Conservation (phyloP, 495 filamentous ascomycete genomes). For the Viridothelium virens region DNA sequence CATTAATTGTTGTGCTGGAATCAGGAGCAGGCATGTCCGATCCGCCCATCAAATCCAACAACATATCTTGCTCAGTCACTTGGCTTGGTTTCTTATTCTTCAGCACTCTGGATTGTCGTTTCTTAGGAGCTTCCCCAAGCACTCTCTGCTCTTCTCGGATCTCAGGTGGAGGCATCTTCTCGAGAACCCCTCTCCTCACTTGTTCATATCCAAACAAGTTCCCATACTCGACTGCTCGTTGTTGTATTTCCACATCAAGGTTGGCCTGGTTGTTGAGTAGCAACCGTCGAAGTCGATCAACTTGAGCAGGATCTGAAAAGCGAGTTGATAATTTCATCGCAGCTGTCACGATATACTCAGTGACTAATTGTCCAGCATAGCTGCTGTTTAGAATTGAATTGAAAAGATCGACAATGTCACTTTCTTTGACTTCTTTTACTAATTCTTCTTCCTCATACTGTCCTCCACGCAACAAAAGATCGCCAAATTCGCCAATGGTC, state of each 20-base stretch:
- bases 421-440: constrained; percentile 80
- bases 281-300: constrained; percentile 74
- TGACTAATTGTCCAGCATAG: constrained; percentile 79
- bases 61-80: constrained; percentile 78
- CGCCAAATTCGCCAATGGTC: constrained; percentile 97
- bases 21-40: constrained; percentile 51
- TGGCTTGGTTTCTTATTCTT: constrained; percentile 69
- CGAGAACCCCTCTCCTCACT: constrained; percentile 80
- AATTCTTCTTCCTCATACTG: constrained; percentile 94
- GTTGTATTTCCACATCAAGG: constrained; percentile 90
- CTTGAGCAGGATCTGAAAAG: constrained; percentile 69
- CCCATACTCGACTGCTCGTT: constrained; percentile 86
- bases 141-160: constrained; percentile 90
- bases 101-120: constrained; percentile 62
- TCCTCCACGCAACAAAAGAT: constrained; percentile 76
- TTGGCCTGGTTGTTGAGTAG: constrained; percentile 68
- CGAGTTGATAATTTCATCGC: constrained; percentile 93
- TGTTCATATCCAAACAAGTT: constrained; percentile 88
- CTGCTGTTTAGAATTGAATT: constrained; percentile 85
- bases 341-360: constrained; percentile 91
- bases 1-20: constrained; percentile 48
- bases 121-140: constrained; percentile 77
- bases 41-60: constrained; percentile 89
- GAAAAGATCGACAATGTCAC: constrained; percentile 85
- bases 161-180: constrained; percentile 95